These are phyloP conservation scores for Furculomyces boomerangus DNA, from an alignment of 371 early-diverging fungal genomes.

Conservation along the genomic window DNA sequence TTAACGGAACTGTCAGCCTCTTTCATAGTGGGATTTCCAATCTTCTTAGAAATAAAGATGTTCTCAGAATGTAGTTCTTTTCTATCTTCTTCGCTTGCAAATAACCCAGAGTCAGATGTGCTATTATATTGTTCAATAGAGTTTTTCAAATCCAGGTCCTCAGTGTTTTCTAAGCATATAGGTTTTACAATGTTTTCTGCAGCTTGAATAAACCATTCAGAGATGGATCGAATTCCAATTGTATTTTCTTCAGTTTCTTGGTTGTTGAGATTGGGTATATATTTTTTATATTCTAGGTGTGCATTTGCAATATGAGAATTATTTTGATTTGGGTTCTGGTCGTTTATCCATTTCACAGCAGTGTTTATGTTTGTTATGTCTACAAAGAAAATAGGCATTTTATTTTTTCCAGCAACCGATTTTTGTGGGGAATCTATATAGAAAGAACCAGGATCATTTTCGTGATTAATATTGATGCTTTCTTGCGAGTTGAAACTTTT, in stretches of 20 bases:
- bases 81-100: not conserved
- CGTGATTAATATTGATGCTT: not conserved
- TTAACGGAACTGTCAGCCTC: too few species aligned
- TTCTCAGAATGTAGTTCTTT: not conserved
- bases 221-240: not conserved
- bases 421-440: not conserved
- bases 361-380: not conserved
- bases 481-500: not conserved
- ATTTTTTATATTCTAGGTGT: not conserved
- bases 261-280: not conserved
- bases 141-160: not conserved
- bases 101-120: not conserved
- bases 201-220: constrained; percentile 1
- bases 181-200: not conserved
- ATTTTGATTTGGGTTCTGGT: not conserved
- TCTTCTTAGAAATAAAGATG: not conserved
- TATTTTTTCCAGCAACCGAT: not conserved
- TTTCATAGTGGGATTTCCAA: too few species aligned
- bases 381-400: not conserved
- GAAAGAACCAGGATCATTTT: not conserved
- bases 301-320: not conserved
- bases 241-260: not conserved
- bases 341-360: not conserved
- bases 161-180: not conserved
- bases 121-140: not conserved